Evolutionary conservation across 176 grass and related monocot genomes (phyloP).

Genomic region (Avena eriantha): DNA sequence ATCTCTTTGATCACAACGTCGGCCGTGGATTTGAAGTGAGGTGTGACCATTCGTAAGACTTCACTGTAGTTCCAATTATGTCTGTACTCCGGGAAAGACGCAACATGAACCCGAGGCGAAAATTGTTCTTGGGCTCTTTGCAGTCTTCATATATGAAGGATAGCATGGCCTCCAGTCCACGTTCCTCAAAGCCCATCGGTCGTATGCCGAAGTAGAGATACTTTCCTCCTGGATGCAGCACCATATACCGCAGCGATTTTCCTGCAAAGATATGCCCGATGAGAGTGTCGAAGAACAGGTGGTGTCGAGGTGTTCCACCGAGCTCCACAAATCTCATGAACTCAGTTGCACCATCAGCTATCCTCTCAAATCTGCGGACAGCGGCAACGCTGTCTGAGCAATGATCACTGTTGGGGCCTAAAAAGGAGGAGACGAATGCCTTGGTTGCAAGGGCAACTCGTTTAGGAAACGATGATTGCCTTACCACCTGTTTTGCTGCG

Average conservation of each 20-base stretch:
- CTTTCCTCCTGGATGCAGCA: background rate
- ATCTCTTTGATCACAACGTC: background rate
- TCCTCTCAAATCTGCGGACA: slow-evolving; percentile 26
- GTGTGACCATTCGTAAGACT: slow-evolving; percentile 5
- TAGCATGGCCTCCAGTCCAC: slow-evolving; percentile 2
- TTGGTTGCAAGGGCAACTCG: background rate
- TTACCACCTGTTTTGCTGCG: too few species aligned
- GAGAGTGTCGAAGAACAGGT: slow-evolving; percentile 26
- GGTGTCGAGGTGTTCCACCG: background rate
- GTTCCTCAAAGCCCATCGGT: background rate
- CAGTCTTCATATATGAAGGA: background rate
- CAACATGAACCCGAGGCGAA: background rate
- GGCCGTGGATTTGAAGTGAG: background rate
- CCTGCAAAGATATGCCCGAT: slow-evolving; percentile 13
- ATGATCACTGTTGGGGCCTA: background rate
- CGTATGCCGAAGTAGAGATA: background rate
- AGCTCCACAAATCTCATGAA: slow-evolving; percentile 34
- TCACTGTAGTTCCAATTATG: background rate
- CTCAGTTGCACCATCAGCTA: background rate
- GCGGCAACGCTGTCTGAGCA: background rate
- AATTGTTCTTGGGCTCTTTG: slow-evolving; percentile 1
- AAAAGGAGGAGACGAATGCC: background rate
- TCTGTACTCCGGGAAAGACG: slow-evolving; percentile 9
- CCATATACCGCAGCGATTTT: background rate
- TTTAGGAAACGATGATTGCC: background rate